A percentile compares a stretch with the other conserved stretches of the same genome.
Conservation (phyloP, 176 grass and related monocot species). For the Secale cereale region DNA sequence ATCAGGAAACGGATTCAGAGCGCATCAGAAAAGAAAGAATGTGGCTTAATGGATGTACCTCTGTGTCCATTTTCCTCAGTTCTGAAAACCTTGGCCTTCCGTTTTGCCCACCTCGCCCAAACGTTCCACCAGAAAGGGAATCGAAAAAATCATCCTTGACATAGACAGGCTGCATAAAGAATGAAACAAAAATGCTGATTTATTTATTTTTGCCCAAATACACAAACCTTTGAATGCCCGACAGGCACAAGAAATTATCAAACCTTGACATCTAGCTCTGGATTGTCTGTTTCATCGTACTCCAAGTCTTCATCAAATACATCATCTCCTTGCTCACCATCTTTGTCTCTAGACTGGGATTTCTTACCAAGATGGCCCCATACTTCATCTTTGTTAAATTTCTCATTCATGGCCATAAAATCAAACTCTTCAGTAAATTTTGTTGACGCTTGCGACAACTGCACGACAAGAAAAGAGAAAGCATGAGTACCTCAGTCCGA, state of each 20-base stretch:
- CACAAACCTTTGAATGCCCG: neutral
- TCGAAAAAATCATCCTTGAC: conserved; percentile 89
- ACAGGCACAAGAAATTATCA: neutral
- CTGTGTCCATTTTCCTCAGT: conserved; percentile 65
- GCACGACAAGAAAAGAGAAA: conserved; percentile 22
- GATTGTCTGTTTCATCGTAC: conserved; percentile 50
- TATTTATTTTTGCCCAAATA: neutral
- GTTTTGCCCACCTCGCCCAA: conserved; percentile 57
- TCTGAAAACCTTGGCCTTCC: conserved; percentile 57
- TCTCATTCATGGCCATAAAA: conserved; percentile 92
- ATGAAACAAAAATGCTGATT: conserved; percentile 5
- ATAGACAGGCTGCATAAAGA: conserved; percentile 57
- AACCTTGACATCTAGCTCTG: conserved; percentile 51
- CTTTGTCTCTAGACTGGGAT: conserved; percentile 60
- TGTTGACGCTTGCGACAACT: conserved; percentile 53
- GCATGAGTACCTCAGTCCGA: neutral
- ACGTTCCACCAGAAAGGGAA: conserved; percentile 62
- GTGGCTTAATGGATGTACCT: conserved; percentile 39
- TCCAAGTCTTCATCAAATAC: conserved; percentile 54
- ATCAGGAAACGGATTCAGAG: neutral
- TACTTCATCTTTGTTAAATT: conserved; percentile 91
- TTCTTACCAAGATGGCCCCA: conserved; percentile 89
- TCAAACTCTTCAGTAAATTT: conserved; percentile 90
- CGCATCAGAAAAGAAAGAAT: neutral
- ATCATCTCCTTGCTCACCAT: conserved; percentile 64